Base-by-base conservation (phyloP, 2,329 filamentous ascomycete genomes). In the Niveomyces coronatus region DNA sequence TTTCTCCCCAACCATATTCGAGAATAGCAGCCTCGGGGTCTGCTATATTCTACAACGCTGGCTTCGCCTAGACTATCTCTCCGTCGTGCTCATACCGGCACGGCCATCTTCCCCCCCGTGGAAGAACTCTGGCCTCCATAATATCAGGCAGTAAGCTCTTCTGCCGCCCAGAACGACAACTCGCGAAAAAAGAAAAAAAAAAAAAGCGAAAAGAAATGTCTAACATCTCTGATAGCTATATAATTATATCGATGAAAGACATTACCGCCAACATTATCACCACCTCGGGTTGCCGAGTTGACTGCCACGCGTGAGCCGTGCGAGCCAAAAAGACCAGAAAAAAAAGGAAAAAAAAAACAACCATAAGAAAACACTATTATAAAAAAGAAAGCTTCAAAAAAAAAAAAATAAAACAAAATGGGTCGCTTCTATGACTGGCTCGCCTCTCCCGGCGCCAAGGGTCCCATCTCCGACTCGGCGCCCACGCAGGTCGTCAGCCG, bases 61-160 rank as follows among this genome's bases (percentile, higher is more conserved):
- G 42, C 42, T 32, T 23, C 19, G 16, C 19, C 14, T 13, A 37
- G 9, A 4, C 16, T 29, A 3, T 37, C 22, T n/a, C 20, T 26
- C 16, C 31, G 32, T 24, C 36, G 24, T 37, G 16, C 29, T 31
- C 36, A 39, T 16, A 24, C 31, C n/a, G 33, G 32, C 33, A 31
- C 36, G 15, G 29, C 36, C 23, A 19, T 34, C 19, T 42, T 44
- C 30, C 31, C 38, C 31, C 36, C 40, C 23, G 24, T 22, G 19
- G 42, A 44, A 36, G 42, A 44, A 26, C 32, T 42, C 32, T 44
- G 42, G 42, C 42, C 42, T 2, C 42, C 42, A 9, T 44, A 40
- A 31, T 19, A 39, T n/a, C 14, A 33, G 15, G 18, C 37, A 15
- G 40, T 43, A 35, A 22, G 32, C 19, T n/a, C n/a, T n/a, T n/a